phyloP scores from a whole-genome alignment of 352 stramenopile genomes.

The Globisporangium mamillatum region DNA sequence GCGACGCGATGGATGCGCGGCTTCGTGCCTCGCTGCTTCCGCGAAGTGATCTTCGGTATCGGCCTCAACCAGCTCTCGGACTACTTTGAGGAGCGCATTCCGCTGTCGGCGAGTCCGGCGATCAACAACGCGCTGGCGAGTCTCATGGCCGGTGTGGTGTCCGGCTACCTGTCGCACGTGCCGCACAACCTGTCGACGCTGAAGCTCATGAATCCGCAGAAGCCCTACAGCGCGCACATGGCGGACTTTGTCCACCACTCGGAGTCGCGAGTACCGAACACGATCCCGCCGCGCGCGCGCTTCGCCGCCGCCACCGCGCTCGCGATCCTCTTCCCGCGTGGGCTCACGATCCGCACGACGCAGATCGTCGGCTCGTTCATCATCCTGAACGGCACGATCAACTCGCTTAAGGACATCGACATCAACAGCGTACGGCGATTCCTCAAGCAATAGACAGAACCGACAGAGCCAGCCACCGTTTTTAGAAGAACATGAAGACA shows the following conservation, averaged over 20 bases:
- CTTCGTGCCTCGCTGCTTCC: constrained; percentile 74
- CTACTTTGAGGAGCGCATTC: constrained; percentile 92
- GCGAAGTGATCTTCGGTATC: constrained; percentile 93
- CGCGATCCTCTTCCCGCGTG: constrained; percentile 85
- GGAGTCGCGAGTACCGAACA: constrained; percentile 75
- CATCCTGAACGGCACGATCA: constrained; percentile 93
- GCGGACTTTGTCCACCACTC: constrained; percentile 81
- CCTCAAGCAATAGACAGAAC: constrained; percentile 23
- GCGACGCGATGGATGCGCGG: constrained; percentile 88
- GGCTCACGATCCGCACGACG: constrained; percentile 85
- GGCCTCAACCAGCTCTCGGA: constrained; percentile 93
- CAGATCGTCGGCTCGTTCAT: constrained; percentile 93
- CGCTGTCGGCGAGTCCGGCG: constrained; percentile 55
- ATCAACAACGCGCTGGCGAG: constrained; percentile 88
- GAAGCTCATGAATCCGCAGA: constrained; percentile 93
- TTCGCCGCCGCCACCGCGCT: constrained; percentile 68
- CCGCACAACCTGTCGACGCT: constrained; percentile 96
- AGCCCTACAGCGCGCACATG: constrained; percentile 81
- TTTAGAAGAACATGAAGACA: background rate
- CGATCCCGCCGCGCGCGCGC: constrained; percentile 67
- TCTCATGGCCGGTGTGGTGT: constrained; percentile 87
- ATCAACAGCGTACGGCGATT: constrained; percentile 46
- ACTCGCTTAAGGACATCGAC: constrained; percentile 84
- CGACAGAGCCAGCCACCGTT: background rate
- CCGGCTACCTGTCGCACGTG: constrained; percentile 93